Percentiles rank a stretch among this genome's conserved stretches.
Evolutionary conservation across 2,329 filamentous ascomycete genomes (phyloP).

Genomic region (Xylariaceae sp.): DNA sequence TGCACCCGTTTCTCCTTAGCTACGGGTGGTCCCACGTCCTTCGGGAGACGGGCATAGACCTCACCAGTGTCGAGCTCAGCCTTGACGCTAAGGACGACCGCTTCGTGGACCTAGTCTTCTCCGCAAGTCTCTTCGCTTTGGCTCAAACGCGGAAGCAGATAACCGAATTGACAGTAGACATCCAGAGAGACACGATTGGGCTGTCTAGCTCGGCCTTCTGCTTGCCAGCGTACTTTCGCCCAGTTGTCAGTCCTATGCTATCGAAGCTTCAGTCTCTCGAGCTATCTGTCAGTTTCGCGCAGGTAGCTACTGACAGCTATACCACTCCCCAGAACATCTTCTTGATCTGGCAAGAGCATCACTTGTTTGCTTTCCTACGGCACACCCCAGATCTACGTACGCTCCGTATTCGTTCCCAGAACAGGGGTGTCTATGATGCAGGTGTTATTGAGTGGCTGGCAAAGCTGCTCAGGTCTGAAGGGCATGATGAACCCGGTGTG

Average conservation of each 20-base stretch:
- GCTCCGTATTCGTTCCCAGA: conserved; percentile 17
- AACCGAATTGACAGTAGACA: conserved; percentile 16
- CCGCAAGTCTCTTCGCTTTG: conserved; percentile 18
- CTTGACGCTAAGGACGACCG: conserved; percentile 19
- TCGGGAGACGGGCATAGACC: conserved; percentile 19
- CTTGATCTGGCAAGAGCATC: conserved; percentile 21
- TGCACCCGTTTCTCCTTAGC: conserved; percentile 14
- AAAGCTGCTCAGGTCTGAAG: conserved; percentile 5
- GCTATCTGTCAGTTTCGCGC: conserved; percentile 21
- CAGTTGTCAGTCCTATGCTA: conserved; percentile 12
- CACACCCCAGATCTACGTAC: conserved; percentile 18
- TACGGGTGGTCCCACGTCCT: conserved; percentile 17
- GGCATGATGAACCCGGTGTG: not conserved
- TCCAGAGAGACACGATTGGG: conserved; percentile 16
- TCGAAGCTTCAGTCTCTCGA: conserved; percentile 17
- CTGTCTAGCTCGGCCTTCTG: conserved; percentile 23
- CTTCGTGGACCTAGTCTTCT: conserved; percentile 23
- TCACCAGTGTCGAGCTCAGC: conserved; percentile 9
- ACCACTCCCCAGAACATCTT: conserved; percentile 18
- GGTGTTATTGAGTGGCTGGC: conserved; percentile 22
- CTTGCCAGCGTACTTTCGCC: conserved; percentile 14
- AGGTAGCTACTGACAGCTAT: conserved; percentile 16
- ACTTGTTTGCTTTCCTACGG: conserved; percentile 20
- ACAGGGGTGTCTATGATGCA: conserved; percentile 15
- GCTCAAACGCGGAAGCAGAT: conserved; percentile 14